Percentiles rank a stretch among this genome's conserved stretches.
phyloP scores from a whole-genome alignment of 2,329 filamentous ascomycete genomes.

The Moelleriella libera region DNA sequence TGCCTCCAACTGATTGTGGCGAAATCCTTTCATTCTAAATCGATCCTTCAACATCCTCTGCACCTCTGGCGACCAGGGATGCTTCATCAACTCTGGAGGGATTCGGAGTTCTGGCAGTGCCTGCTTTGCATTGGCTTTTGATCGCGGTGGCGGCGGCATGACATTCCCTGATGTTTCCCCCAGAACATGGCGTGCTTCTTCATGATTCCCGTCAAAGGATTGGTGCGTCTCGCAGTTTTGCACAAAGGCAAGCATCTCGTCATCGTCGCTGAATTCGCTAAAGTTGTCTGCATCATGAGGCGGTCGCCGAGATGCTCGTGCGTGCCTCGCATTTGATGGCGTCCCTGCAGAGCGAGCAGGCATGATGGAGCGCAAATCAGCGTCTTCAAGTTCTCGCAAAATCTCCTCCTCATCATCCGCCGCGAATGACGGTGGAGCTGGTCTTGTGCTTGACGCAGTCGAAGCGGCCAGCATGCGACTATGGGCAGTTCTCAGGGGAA shows the following conservation, averaged over 20 bases:
- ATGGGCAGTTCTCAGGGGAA: too few species aligned
- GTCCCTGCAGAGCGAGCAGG: conserved; percentile 1
- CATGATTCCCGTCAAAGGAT: conserved; percentile 10
- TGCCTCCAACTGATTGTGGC: conserved; percentile 83
- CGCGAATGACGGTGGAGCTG: not conserved
- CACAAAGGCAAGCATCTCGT: conserved; percentile 37
- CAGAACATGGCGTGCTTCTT: conserved; percentile 22
- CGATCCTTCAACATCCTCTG: conserved; percentile 64
- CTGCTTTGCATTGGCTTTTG: conserved; percentile 18
- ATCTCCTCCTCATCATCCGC: conserved; percentile 11
- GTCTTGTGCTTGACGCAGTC: conserved; percentile 1
- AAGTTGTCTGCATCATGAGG: conserved; percentile 18
- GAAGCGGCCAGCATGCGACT: not conserved
- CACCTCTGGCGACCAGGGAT: conserved; percentile 79
- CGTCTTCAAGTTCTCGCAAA: conserved; percentile 10
- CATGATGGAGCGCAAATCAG: conserved; percentile 10
- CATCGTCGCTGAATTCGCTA: conserved; percentile 35
- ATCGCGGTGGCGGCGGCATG: conserved; percentile 14
- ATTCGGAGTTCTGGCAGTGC: conserved; percentile 19
- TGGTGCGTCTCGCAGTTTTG: conserved; percentile 33
- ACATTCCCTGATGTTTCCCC: conserved; percentile 35
- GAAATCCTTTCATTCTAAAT: conserved; percentile 77
- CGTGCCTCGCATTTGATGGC: not conserved
- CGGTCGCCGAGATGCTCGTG: conserved; percentile 1
- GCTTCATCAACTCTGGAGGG: conserved; percentile 42